These are phyloP conservation scores for Trametes sp. DNA, from an alignment of 1,284 basidiomycete genomes.

Conservation along the genomic window DNA sequence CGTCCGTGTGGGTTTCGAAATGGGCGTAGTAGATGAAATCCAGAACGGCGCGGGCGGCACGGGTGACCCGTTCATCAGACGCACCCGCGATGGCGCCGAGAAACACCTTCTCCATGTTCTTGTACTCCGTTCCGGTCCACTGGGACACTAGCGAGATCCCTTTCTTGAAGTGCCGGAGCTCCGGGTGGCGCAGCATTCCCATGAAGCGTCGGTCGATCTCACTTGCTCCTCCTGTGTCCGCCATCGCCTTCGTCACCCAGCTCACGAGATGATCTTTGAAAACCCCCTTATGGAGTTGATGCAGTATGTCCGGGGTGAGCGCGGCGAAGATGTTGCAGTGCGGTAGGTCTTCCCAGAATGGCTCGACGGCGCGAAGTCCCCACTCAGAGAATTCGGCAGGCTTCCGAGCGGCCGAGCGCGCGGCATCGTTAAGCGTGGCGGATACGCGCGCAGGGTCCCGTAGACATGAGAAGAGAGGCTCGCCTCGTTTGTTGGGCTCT, in stretches of 20 bases:
- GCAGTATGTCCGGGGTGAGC: conserved; percentile 38
- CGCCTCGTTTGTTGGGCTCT: conserved; percentile 14
- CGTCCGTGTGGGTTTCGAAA: conserved; percentile 30
- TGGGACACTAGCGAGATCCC: conserved; percentile 36
- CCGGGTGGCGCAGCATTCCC: conserved; percentile 25
- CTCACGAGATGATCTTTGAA: conserved; percentile 41
- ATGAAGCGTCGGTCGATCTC: conserved; percentile 38
- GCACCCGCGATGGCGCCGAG: conserved; percentile 33
- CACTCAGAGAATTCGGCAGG: conserved; percentile 10
- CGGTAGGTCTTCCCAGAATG: conserved; percentile 38
- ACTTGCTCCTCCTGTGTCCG: conserved; percentile 14
- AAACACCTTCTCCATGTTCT: conserved; percentile 39
- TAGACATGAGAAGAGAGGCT: conserved; percentile 3
- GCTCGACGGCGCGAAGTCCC: conserved; percentile 21
- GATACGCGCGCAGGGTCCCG: not conserved
- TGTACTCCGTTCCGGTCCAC: conserved; percentile 40
- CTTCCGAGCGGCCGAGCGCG: conserved; percentile 1
- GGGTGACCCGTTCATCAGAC: conserved; percentile 30
- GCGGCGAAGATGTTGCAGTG: conserved; percentile 35
- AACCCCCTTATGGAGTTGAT: conserved; percentile 43
- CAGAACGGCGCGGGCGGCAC: conserved; percentile 33
- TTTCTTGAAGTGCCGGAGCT: conserved; percentile 36
- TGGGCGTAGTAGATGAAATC: conserved; percentile 41
- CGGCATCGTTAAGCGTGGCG: conserved; percentile 7
- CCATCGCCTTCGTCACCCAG: conserved; percentile 31